phyloP scores from a whole-genome alignment of 2,329 filamentous ascomycete species.

The Sporothrix variecibatus region DNA sequence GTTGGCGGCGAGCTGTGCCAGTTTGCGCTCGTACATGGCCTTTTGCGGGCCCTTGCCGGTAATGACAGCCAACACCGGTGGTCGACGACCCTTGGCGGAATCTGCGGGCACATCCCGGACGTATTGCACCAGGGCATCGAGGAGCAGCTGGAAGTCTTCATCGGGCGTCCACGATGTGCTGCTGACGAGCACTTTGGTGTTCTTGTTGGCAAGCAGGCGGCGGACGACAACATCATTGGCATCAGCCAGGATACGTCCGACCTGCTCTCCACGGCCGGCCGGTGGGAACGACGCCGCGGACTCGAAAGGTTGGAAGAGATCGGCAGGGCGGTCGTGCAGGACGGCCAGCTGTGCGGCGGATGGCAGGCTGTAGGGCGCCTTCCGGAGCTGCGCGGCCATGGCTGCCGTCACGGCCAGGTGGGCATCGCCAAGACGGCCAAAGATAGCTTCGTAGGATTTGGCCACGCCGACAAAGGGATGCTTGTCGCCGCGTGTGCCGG shows the following conservation, averaged over 20 bases:
- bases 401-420: slow-evolving; percentile 89
- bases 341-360: slow-evolving; percentile 61
- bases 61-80: slow-evolving; percentile 84
- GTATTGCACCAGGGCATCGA: slow-evolving; percentile 78
- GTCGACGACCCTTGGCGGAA: slow-evolving; percentile 35
- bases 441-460: slow-evolving; percentile 71
- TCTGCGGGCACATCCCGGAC: slow-evolving; percentile 3
- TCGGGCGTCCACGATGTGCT: slow-evolving; percentile 97
- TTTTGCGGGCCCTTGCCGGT: slow-evolving; percentile 92
- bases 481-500: slow-evolving; percentile 53
- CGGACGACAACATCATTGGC: neutral
- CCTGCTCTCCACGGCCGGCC: neutral
- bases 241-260: slow-evolving; percentile 25
- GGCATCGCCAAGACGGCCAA: slow-evolving; percentile 68
- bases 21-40: slow-evolving; percentile 68
- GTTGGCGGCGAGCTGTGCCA: slow-evolving; percentile 60
- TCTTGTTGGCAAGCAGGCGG: neutral
- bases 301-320: slow-evolving; percentile 74
- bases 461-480: slow-evolving; percentile 80
- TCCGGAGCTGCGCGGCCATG: slow-evolving; percentile 73
- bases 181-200: slow-evolving; percentile 67
- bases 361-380: slow-evolving; percentile 63
- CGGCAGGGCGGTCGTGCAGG: slow-evolving; percentile 83
- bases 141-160: slow-evolving; percentile 87
- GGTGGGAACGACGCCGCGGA: slow-evolving; percentile 15